Base-by-base conservation (phyloP, 345 rosid species). In the Populus alba region DNA sequence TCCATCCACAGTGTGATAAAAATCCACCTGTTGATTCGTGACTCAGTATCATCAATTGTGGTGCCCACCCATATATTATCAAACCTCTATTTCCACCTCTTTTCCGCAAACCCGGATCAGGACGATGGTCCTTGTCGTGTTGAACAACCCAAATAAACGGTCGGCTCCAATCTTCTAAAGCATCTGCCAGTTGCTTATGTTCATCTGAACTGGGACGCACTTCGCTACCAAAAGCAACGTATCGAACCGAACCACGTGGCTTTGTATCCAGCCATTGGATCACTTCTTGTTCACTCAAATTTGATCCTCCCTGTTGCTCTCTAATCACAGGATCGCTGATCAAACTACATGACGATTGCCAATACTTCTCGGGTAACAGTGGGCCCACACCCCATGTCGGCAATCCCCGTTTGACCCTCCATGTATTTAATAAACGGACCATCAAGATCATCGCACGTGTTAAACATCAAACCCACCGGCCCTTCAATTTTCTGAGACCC, bases 1-100 rank as follows among this genome's bases (percentile, higher is more conserved):
- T 90, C 91, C 90, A 87, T 9, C 91, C 86, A 37, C 91, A 88
- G 38, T 87, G 91, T 1, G 91, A 87, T 67, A 90, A 1, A 79
- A 90, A 88, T 5, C 84, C 91, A 7, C 76, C 89, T 1, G 84
- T 80, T 1, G 90, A 90, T 0, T 63, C 75, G 47, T 87, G 91
- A 74, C 85, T 85, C 55, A 87, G 81, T 71, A 88, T 86, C 81
- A 88, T 25, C 83, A 83, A 67, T 72, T 82, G 91, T 0, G 91
- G 89, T 9, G 89, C 86, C 89, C 91, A 87, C 20, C 87, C 88
- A 25, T 73, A 71, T n/a, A 87, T 76, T 29, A 88, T 76, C 83
- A 85, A 22, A 9, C 88, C 89, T 41, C 83, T 81, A 8, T 75
- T 68, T 1, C 87, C 81, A 0, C 80, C 85, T 51, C 43, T 74